Conservation (phyloP, 2,329 filamentous ascomycete species). For the Lecanosticta acicola region DNA sequence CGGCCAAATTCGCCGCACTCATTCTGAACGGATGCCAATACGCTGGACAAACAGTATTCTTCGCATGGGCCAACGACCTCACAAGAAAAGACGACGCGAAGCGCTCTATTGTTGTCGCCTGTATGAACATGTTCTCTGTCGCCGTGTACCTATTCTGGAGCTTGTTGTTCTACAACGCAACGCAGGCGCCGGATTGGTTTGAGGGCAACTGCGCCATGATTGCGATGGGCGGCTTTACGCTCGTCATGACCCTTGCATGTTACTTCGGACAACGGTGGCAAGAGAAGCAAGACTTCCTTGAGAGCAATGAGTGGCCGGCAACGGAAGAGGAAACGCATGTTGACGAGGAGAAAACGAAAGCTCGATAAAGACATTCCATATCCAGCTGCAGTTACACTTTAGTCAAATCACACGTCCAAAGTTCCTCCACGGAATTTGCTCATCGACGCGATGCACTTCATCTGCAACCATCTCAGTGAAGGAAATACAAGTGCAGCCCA, state of each 20-base stretch:
- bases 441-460: constrained; percentile 6
- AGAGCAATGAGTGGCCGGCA: background rate
- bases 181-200: constrained; percentile 25
- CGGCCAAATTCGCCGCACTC: constrained; percentile 23
- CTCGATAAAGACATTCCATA: background rate
- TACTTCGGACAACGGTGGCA: constrained; percentile 20
- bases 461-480: constrained; percentile 3
- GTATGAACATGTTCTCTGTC: constrained; percentile 27
- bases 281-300: constrained; percentile 17
- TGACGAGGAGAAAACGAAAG: background rate
- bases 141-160: constrained; percentile 27
- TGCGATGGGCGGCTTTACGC: constrained; percentile 22
- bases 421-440: no score
- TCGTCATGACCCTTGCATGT: constrained; percentile 20
- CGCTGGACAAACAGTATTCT: constrained; percentile 24
- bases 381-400: background rate
- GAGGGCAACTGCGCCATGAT: constrained; percentile 27
- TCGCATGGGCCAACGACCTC: constrained; percentile 27
- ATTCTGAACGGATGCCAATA: constrained; percentile 26
- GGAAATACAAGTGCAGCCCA: constrained; percentile 7
- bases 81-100: constrained; percentile 23
- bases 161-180: constrained; percentile 26
- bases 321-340: background rate
- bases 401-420: no score
- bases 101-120: constrained; percentile 21